phyloP scores from a whole-genome alignment of 495 filamentous ascomycete species.

The Opeltia flavorubescens region DNA sequence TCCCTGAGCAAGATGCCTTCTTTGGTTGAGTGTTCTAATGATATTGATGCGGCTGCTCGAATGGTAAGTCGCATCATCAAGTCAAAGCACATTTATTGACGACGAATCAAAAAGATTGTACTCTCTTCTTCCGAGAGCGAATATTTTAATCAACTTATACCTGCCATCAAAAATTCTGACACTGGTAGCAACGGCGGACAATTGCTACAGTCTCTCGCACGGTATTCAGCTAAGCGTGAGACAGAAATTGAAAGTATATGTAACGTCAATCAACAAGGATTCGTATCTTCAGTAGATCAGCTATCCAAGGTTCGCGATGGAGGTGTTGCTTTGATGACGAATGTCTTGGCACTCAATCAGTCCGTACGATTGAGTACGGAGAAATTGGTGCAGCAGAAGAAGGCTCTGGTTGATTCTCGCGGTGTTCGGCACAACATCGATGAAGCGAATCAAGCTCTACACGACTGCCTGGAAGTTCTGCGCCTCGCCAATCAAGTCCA shows the following conservation, averaged over 20 bases:
- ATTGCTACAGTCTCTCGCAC: slow-evolving; percentile 62
- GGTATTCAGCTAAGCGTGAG: slow-evolving; percentile 76
- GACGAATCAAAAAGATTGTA: slow-evolving; percentile 50
- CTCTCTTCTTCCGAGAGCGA: slow-evolving; percentile 83
- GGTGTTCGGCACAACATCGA: slow-evolving; percentile 92
- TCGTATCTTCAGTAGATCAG: slow-evolving; percentile 82
- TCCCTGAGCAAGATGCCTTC: slow-evolving; percentile 6
- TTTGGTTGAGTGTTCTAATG: slow-evolving; percentile 2
- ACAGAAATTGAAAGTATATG: slow-evolving; percentile 88
- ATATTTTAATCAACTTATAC: slow-evolving; percentile 88
- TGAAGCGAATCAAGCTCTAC: slow-evolving; percentile 77
- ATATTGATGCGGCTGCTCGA: slow-evolving; percentile 12
- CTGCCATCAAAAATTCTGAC: slow-evolving; percentile 79
- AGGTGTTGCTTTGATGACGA: slow-evolving; percentile 71
- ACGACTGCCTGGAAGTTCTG: slow-evolving; percentile 82
- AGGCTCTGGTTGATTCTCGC: slow-evolving; percentile 77
- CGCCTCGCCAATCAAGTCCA: slow-evolving; percentile 89
- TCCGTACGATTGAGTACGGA: slow-evolving; percentile 94
- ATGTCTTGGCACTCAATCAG: slow-evolving; percentile 83
- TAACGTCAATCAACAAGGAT: slow-evolving; percentile 91
- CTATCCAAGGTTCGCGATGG: slow-evolving; percentile 81
- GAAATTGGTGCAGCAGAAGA: slow-evolving; percentile 88
- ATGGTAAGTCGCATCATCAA: slow-evolving; percentile 5
- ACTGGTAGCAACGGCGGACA: slow-evolving; percentile 55
- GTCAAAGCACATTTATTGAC: not conserved